phyloP scores from a whole-genome alignment of 805 yeast species.

The Wickerhamiella kazuoi region DNA sequence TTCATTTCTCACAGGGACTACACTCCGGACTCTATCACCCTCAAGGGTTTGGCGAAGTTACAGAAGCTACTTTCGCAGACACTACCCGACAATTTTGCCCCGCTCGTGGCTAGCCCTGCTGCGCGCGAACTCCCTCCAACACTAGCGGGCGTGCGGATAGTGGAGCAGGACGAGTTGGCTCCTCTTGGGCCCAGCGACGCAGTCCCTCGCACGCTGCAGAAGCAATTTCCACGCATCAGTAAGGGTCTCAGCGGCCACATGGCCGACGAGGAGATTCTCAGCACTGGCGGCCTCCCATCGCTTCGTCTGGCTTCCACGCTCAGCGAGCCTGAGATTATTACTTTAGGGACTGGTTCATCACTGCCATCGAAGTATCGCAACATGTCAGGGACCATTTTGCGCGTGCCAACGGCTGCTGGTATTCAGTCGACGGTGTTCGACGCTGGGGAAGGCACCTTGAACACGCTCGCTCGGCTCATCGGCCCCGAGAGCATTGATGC shows the following conservation, averaged over 20 bases:
- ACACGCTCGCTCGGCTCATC: slow-evolving; percentile 46
- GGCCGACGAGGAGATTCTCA: too few relatives aligned
- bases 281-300: background rate
- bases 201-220: background rate
- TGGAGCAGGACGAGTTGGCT: slow-evolving; percentile 1
- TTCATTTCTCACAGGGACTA: slow-evolving; percentile 55
- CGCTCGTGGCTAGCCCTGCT: slow-evolving; percentile 9
- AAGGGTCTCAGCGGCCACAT: too few relatives aligned
- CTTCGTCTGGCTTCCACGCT: background rate
- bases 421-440: slow-evolving; percentile 44
- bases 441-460: slow-evolving; percentile 90
- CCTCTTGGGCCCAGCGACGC: background rate
- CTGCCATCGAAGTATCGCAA: slow-evolving; percentile 71
- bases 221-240: too few relatives aligned
- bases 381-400: slow-evolving; percentile 61
- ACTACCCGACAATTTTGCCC: slow-evolving; percentile 18
- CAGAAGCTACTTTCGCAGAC: slow-evolving; percentile 14
- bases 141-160: background rate
- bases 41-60: slow-evolving; percentile 33
- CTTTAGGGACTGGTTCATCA: slow-evolving; percentile 89
- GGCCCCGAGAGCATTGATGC: slow-evolving; percentile 28
- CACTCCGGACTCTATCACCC: slow-evolving; percentile 43
- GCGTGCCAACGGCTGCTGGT: slow-evolving; percentile 34
- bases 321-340: slow-evolving; percentile 34
- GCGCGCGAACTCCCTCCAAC: background rate